phyloP scores from a whole-genome alignment of 805 yeast species.

The Suhomyces sp. region DNA sequence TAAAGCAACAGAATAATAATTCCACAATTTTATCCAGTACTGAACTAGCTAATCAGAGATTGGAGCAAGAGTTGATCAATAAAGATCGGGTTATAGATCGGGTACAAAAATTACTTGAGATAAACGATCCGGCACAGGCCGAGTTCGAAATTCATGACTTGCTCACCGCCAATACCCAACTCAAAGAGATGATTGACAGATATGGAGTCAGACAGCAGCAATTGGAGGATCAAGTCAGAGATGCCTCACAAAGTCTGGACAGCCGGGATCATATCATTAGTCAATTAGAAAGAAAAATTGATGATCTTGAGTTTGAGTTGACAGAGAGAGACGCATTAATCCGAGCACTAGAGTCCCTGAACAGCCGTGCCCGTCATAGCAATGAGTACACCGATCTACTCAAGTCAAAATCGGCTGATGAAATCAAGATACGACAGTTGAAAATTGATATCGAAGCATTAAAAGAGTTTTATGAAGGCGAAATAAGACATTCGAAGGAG shows the following conservation, averaged over 20 bases:
- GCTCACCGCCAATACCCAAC: constrained; percentile 11
- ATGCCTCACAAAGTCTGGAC: not conserved
- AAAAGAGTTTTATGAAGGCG: constrained; percentile 31
- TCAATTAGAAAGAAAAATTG: constrained; percentile 5
- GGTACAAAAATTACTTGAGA: constrained; percentile 5
- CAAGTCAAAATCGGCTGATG: constrained; percentile 35
- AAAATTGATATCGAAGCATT: constrained; percentile 38
- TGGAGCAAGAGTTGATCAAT: constrained; percentile 3
- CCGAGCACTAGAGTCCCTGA: constrained; percentile 8
- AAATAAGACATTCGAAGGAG: constrained; percentile 32
- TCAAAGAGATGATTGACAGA: constrained; percentile 8
- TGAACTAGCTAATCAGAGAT: constrained; percentile 5
- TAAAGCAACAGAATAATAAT: constrained; percentile 4
- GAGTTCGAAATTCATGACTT: constrained; percentile 10
- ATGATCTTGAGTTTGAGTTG: constrained; percentile 4
- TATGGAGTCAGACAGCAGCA: constrained; percentile 3
- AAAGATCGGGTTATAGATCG: constrained; percentile 2
- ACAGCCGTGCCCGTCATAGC: not conserved
- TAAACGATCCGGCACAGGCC: constrained; percentile 2
- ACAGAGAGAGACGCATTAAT: constrained; percentile 22
- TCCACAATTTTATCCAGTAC: not conserved
- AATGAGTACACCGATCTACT: constrained; percentile 31
- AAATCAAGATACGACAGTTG: constrained; percentile 34
- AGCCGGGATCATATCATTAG: not conserved
- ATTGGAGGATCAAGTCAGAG: constrained; percentile 1